A percentile compares a stretch with the other conserved stretches of the same genome.
Conservation (phyloP, 1,139 yeast species). For the Candida freyschussii region DNA sequence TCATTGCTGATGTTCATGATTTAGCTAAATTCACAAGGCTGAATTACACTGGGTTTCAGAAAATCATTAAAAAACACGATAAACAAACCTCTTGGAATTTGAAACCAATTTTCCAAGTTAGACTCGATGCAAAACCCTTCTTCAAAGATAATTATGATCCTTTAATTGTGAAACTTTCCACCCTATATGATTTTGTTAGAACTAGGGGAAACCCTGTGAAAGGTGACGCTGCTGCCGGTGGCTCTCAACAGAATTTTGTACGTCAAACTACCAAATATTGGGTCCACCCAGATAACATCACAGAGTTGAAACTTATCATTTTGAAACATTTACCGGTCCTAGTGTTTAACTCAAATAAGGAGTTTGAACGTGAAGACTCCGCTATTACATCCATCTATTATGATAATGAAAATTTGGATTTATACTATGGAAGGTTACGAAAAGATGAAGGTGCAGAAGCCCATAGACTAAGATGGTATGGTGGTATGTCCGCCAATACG, state of each 20-base stretch:
- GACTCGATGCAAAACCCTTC: slow-evolving; percentile 90
- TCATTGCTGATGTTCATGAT: slow-evolving; percentile 96
- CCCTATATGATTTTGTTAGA: slow-evolving; percentile 85
- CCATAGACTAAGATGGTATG: slow-evolving; percentile 96
- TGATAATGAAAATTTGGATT: slow-evolving; percentile 82
- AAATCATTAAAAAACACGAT: slow-evolving; percentile 93
- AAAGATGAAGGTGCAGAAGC: slow-evolving; percentile 99
- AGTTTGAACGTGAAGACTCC: slow-evolving; percentile 87
- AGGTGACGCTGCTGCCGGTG: slow-evolving; percentile 96
- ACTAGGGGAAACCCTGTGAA: slow-evolving; percentile 92
- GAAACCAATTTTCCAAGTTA: slow-evolving; percentile 88
- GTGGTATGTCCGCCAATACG: slow-evolving; percentile 91
- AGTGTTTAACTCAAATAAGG: slow-evolving; percentile 94
- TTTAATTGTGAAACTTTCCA: slow-evolving; percentile 82
- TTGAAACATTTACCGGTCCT: slow-evolving; percentile 93
- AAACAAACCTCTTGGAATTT: slow-evolving; percentile 79
- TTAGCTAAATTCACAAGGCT: slow-evolving; percentile 87
- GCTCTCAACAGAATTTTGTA: slow-evolving; percentile 94
- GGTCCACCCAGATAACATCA: slow-evolving; percentile 98
- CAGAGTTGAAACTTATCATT: slow-evolving; percentile 90
- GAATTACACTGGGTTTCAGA: slow-evolving; percentile 94
- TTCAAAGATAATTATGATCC: slow-evolving; percentile 92
- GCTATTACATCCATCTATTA: slow-evolving; percentile 96
- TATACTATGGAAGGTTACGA: slow-evolving; percentile 89
- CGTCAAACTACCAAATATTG: slow-evolving; percentile 98